These are phyloP conservation scores for Camelina neglecta DNA, from an alignment of 345 rosid species.

Conservation along the genomic window DNA sequence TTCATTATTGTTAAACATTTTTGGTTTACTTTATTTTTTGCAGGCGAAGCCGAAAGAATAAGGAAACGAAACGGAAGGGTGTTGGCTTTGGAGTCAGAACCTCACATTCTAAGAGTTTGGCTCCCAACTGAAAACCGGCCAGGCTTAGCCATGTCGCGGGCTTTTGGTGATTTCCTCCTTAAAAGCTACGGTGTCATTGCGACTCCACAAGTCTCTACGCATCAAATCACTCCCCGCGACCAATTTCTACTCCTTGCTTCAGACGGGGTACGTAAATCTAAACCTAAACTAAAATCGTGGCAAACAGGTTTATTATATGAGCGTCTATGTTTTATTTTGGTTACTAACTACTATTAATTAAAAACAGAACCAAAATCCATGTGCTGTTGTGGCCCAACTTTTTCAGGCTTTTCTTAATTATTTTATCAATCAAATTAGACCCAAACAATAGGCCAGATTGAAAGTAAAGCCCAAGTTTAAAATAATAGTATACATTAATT, in stretches of 20 bases:
- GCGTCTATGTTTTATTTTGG: too few relatives aligned
- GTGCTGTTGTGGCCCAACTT: not conserved
- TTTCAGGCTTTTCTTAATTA: not conserved
- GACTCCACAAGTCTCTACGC: constrained; percentile 65
- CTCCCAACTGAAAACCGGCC: constrained; percentile 76
- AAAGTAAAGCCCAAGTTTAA: constrained; percentile 6
- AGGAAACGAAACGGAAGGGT: constrained; percentile 76
- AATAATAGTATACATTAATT: too few relatives aligned
- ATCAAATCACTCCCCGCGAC: constrained; percentile 57
- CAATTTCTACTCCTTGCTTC: constrained; percentile 75
- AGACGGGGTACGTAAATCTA: constrained; percentile 63
- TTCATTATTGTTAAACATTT: constrained; percentile 28
- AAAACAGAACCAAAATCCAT: not conserved
- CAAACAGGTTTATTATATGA: too few relatives aligned
- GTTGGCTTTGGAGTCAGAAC: constrained; percentile 67
- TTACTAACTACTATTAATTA: not conserved
- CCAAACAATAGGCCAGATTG: not conserved
- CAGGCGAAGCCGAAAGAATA: constrained; percentile 88
- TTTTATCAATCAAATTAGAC: not conserved
- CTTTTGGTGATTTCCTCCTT: constrained; percentile 80
- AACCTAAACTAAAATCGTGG: not conserved
- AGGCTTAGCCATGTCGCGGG: constrained; percentile 96
- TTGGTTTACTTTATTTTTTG: too few relatives aligned
- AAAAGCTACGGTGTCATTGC: constrained; percentile 78
- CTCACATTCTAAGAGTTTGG: constrained; percentile 87